A percentile compares a stretch with the other conserved stretches of the same genome.
Evolutionary conservation across 305 asterid genomes (phyloP).

Genomic region (Solanum hybrid): DNA sequence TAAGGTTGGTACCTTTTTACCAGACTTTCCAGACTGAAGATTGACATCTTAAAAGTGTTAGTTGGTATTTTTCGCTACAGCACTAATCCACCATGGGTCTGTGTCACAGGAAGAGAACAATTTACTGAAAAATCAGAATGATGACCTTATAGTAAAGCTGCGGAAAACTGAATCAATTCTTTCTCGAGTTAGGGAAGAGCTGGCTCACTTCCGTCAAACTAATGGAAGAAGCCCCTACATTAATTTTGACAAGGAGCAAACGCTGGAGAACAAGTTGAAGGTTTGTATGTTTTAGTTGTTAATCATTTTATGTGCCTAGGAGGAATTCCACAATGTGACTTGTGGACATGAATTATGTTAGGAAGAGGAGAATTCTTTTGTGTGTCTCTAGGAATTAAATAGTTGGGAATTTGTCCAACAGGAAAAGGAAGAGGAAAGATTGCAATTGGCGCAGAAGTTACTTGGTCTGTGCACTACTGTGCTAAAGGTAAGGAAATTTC

Average conservation of each 20-base stretch:
- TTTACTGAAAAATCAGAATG: conserved; percentile 62
- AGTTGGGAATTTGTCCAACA: conserved; percentile 19
- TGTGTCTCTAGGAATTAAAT: background rate
- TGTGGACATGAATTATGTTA: background rate
- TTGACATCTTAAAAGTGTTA: background rate
- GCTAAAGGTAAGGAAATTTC: conserved; percentile 43
- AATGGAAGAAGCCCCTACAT: conserved; percentile 60
- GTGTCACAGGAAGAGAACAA: conserved; percentile 84
- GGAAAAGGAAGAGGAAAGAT: conserved; percentile 86
- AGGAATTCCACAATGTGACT: background rate
- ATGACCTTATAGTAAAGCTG: conserved; percentile 68
- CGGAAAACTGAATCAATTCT: conserved; percentile 58
- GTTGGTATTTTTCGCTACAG: background rate
- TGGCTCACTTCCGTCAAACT: conserved; percentile 67
- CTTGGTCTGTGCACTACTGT: conserved; percentile 72
- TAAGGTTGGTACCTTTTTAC: conserved; percentile 41
- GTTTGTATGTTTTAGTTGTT: conserved; percentile 23
- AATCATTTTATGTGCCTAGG: background rate
- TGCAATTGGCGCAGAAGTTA: conserved; percentile 85
- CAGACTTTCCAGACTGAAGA: conserved; percentile 1
- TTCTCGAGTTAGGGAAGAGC: conserved; percentile 74
- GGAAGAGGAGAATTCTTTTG: background rate
- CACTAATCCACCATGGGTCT: conserved; percentile 7
- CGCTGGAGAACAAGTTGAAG: conserved; percentile 54
- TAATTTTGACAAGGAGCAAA: conserved; percentile 69